Evolutionary conservation across 2,329 filamentous ascomycete species (phyloP), one percentile per base, ranked within the genome.

Genomic region (Elsinoe fawcettii): DNA sequence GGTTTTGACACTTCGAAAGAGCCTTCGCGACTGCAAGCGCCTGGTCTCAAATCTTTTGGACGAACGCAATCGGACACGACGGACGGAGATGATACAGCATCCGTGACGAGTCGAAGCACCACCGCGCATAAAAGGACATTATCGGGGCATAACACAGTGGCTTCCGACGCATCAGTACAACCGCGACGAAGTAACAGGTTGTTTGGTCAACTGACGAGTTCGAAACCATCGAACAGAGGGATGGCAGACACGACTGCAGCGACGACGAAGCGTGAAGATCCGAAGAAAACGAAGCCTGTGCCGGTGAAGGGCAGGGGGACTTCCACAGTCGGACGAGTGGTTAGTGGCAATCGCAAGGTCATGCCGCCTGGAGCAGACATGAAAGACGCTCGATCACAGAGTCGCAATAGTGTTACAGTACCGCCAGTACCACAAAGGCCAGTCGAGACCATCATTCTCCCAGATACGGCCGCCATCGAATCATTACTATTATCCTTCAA

Each of bases 331-430:
- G 89, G 90, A 16, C 83, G 91, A 64, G 88, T 92, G 57, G 89
- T 96, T 44, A 96, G 90, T 69, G 91, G 90, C 20, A 96, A 93
- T 69, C 82, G 91, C 58, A 96, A 93, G 69, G 62, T 69, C 9
- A 62, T 70, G 62, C 69, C 69, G 25, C 85, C 85, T 2, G 80
- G 87, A 54, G 23, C 22, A 34, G 83, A 86, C 60, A 76, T 37
- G 81, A 85, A 74, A 87, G 67, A 67, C 49, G 63, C 92, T 57
- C 71, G 84, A 32, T 86, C 93, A 60, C 62, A 64, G 1, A 69
- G 66, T 62, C 65, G 69, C n/a, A 64, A 86, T 82, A 63, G 87
- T 73, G 41, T 66, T 69, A 14, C 62, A 72, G 72, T 53, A 65
- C 70, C 54, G 64, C 71, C 23, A 62, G 60, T 65, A 16, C 60